Base-by-base conservation (phyloP, 2,329 filamentous ascomycete species). In the Neocatenulostroma microsporum region DNA sequence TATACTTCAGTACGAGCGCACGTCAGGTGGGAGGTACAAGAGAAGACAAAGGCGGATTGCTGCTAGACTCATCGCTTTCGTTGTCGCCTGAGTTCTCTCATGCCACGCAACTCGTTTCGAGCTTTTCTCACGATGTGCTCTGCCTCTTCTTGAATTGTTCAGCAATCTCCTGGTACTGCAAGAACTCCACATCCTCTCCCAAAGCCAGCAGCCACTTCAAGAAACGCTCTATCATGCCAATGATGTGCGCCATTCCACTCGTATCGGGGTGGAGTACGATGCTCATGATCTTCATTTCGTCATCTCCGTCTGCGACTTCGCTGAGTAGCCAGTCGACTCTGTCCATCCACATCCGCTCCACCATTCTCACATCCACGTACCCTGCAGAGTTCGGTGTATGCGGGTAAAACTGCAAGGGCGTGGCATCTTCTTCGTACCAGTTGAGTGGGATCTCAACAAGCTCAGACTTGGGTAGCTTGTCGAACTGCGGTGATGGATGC, bases 261-360 rank as follows among this genome's bases (percentile, higher is more conserved):
- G 70, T 76, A 57, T 76, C 73, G 1, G 73, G 73, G 57, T 76
- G 73, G 48, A 76, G 52, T 3, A 76, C 56, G 13, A 76, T 50
- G 13, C 68, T 67, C 35, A 75, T 75, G 0, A 75, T 55, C 20
- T 64, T 59, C 51, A 51, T 51, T 42, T 62, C 55, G 11, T 47
- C 45, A 11, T 47, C 42, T 28, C 36, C 40, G 46, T 63, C 54
- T 35, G 55, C 54, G 40, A 63, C 47, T 47, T 67, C 63, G 3
- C 42, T 42, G 26, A 48, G 40, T n/a, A 77, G 58, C 64, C 68
- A 80, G 42, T 70, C 62, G 46, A 78, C 76, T 10, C 72, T 66
- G 47, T 77, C 74, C 47, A 64, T 69, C 76, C 76, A 79, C 62
- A 78, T 72, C 41, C 70, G 63, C 60, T 79, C 74, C 19, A 79